Evolutionary conservation across 164 flowering plant species (phyloP).

Genomic region (Santalum album): DNA sequence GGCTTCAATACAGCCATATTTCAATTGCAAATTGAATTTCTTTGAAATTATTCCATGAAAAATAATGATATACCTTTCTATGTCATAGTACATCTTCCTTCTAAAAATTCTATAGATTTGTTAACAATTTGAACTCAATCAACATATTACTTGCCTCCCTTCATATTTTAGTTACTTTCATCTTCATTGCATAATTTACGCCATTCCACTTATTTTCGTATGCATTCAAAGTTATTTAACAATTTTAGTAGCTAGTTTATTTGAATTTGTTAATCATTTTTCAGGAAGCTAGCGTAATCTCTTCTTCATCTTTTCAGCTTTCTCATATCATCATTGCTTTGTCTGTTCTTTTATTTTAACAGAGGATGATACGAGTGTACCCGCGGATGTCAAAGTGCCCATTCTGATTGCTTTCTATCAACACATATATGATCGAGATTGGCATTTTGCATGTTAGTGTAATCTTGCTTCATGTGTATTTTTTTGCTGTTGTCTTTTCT

Average conservation of each 20-base stretch:
- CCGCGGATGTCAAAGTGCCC: slow-evolving; percentile 72
- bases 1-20: background rate
- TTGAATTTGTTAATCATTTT: no score
- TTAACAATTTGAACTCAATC: no score
- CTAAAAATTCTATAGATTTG: no score
- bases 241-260: background rate
- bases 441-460: slow-evolving; percentile 90
- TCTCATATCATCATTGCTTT: background rate
- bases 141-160: no score
- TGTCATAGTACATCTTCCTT: background rate
- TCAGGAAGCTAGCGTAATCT: no score
- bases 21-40: no score
- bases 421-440: slow-evolving; percentile 64
- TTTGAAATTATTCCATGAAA: no score
- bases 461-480: background rate
- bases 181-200: no score
- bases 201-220: no score
- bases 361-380: slow-evolving; percentile 98
- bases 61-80: background rate
- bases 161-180: no score
- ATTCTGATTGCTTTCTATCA: slow-evolving; percentile 70
- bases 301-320: background rate
- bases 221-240: background rate
- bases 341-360: slow-evolving; percentile 9
- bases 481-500: no score